Evolutionary conservation across 768 basidiomycete genomes (phyloP).

Genomic region (Lenzites betulinus): DNA sequence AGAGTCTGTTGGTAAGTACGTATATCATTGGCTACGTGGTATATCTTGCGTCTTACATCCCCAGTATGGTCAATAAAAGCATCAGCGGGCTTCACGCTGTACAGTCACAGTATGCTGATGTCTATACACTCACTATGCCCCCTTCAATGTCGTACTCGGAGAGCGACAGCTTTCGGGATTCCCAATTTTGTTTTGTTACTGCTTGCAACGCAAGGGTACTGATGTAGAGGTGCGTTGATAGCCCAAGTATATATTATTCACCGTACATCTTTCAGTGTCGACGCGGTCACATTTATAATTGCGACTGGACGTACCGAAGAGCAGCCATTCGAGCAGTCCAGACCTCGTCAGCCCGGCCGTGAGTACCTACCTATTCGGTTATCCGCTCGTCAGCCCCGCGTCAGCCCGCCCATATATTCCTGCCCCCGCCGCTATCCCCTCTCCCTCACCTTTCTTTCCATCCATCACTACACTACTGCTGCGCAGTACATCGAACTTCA

Average conservation of each 20-base stretch:
- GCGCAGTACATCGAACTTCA: not conserved
- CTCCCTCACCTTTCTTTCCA: constrained; percentile 2
- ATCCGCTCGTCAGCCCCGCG: not conserved
- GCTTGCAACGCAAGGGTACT: no score
- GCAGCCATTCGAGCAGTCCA: no score
- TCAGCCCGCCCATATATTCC: not conserved
- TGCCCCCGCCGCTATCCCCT: not conserved
- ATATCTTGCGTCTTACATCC: not conserved
- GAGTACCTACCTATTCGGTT: not conserved
- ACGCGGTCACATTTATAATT: no score
- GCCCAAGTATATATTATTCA: no score
- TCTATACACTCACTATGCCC: no score
- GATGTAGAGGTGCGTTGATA: no score
- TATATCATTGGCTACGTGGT: not conserved
- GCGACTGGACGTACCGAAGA: not conserved
- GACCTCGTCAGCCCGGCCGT: not conserved
- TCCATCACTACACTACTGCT: constrained; percentile 8
- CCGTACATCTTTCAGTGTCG: no score
- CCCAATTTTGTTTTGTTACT: no score
- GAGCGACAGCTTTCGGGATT: no score
- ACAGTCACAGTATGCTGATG: no score
- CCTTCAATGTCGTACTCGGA: no score
- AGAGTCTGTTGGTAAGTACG: not conserved
- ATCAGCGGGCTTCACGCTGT: no score
- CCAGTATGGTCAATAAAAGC: not conserved